Evolutionary conservation across 2,329 filamentous ascomycete genomes (phyloP), one percentile per base, ranked within the genome.

Genomic region (Ambrosiella cleistominuta): DNA sequence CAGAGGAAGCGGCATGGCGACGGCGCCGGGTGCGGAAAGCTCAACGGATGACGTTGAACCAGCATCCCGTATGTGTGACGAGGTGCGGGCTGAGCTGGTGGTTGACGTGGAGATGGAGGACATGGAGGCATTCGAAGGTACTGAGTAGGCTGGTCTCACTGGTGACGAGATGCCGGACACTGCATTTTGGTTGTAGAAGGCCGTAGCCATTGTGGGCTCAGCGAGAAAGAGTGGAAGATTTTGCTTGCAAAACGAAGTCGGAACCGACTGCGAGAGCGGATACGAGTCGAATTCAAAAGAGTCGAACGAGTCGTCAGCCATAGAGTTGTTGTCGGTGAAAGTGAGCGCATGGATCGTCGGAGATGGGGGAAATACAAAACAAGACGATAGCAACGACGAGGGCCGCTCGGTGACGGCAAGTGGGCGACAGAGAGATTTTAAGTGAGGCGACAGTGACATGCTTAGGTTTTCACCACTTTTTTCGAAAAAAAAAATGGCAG

Each of bases 21-120:
- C 36, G 12, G 55, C 19, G 15, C 44, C 55, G 2, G 55, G 55
- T 11, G 44, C 52, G 11, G 42, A 54, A 15, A 55, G 45, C 58
- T 86, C 83, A 59, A 88, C 74, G 4, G 89, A 95, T 1, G 89
- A 95, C 36, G 78, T 77, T 0, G 88, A 93, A 70, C 87, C 91
- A 27, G 82, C 78, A 64, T 79, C 80, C 64, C 82, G 78, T 54
- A 78, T 71, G 68, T 85, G 56, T 11, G 56, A 50, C 35, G 51
- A 57, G 11, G 38, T 37, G 15, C 56, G 51, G 27, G 51, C 42
- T 5, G 57, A 45, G 15, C 37, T 38, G 37, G 44, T 47, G 1
- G 11, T 47, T 12, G 9, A 37, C 17, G 49, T 27, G 49, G 17
- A 2, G 49, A 35, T 35, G 49, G 35, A 51, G 11, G 54, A 38